A percentile compares a stretch with the other conserved stretches of the same genome.
Evolutionary conservation across 106 monocot genomes (phyloP).

Genomic region (Dendrobium nobile): DNA sequence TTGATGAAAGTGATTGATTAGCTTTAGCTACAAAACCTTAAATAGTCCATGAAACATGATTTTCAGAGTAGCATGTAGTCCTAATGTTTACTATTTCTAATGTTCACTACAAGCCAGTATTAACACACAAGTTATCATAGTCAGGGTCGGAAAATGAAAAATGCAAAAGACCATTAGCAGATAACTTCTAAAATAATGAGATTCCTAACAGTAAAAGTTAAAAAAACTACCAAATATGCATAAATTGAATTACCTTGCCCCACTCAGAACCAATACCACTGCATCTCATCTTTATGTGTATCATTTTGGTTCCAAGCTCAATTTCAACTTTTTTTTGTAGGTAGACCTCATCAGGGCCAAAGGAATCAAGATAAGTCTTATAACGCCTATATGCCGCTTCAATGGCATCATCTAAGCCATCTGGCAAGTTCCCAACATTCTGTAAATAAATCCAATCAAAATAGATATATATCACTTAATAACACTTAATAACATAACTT

Average conservation of each 20-base stretch:
- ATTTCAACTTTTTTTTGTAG: conserved; percentile 84
- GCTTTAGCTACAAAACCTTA: too few relatives aligned
- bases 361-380: conserved; percentile 72
- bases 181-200: neutral
- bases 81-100: too few relatives aligned
- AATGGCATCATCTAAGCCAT: conserved; percentile 62
- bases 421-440: conserved; percentile 69
- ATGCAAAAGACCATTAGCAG: neutral
- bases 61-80: too few relatives aligned
- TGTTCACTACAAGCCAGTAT: too few relatives aligned
- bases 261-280: conserved; percentile 88
- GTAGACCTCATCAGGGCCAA: conserved; percentile 68
- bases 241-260: conserved; percentile 68
- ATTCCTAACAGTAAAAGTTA: neutral
- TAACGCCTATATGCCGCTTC: conserved; percentile 76
- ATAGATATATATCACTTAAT: neutral
- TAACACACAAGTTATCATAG: too few relatives aligned
- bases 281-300: conserved; percentile 94
- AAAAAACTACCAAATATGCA: neutral
- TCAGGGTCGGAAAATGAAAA: too few relatives aligned
- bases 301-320: conserved; percentile 90
- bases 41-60: too few relatives aligned
- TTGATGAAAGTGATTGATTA: too few relatives aligned
- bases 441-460: conserved; percentile 19
- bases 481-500: neutral